Conservation (phyloP, 768 basidiomycete genomes). For the Rhodotorula graminis region DNA sequence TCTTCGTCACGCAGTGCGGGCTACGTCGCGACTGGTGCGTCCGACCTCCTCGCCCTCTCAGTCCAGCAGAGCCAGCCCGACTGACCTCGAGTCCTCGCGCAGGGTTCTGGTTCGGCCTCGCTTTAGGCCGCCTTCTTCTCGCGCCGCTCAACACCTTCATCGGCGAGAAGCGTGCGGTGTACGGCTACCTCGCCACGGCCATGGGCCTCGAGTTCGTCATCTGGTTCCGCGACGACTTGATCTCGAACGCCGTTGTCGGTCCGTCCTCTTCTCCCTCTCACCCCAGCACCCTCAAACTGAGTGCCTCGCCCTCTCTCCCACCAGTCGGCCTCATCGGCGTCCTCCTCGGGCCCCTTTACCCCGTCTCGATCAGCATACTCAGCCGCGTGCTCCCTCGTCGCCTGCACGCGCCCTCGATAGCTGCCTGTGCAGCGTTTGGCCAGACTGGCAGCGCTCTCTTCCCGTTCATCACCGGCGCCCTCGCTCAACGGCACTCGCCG, state of each 20-base stretch:
- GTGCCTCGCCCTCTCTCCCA: background rate
- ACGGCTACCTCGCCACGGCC: conserved; percentile 8
- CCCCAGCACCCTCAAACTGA: background rate
- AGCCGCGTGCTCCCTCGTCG: conserved; percentile 14
- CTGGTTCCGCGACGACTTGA: conserved; percentile 27
- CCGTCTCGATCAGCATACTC: background rate
- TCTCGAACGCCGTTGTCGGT: conserved; percentile 27
- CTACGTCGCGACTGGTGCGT: conserved; percentile 19
- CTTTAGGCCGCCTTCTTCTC: conserved; percentile 14
- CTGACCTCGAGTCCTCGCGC: no score
- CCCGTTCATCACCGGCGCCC: conserved; percentile 33
- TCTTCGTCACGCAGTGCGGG: conserved; percentile 3
- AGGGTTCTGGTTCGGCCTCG: conserved; percentile 19
- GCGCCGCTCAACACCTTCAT: conserved; percentile 2
- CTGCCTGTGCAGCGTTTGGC: conserved; percentile 15
- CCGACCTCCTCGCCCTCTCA: no score
- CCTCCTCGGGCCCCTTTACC: conserved; percentile 1
- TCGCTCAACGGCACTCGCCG: conserved; percentile 16
- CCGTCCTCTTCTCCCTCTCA: background rate
- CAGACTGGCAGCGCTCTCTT: conserved; percentile 14
- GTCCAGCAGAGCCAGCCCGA: no score
- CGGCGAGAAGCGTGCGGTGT: conserved; percentile 20
- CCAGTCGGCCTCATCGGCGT: conserved; percentile 18
- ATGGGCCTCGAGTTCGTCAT: conserved; percentile 30
- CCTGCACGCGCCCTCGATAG: conserved; percentile 10